Evolutionary conservation across 2,329 filamentous ascomycete genomes (phyloP), one percentile per base, ranked within the genome.

Genomic region (Fusarium tupiense): DNA sequence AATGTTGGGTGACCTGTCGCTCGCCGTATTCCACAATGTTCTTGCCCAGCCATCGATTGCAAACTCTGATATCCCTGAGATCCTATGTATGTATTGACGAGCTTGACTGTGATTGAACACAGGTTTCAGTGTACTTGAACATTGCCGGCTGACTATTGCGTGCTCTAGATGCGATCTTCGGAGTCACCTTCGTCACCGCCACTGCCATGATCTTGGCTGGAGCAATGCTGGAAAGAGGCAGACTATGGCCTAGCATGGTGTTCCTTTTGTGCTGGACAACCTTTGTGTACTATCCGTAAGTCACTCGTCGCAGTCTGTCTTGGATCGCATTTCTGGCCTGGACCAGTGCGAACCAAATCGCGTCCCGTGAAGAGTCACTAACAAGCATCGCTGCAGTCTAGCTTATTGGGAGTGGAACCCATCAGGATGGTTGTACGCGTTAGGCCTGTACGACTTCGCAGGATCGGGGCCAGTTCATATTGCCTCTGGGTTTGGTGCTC

Each of bases 321-420:
- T 17, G 14, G 10, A 10, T 38, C 35, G 20, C 35, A 19, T 2
- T 5, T 0, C 10, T 50, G 29, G 29, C 29, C 11, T n/a, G 22
- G 29, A 19, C 16, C 4, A 29, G 35, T 1, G 20, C 2, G 14
- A 6, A 19, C 20, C 35, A 17, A n/a, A 52, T 12, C 16, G 3
- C 17, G 4, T 41, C 24, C 5, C 37, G 6, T 14, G 8, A n/a
- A 40, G 24, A 41, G 33, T 35, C 17, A 24, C 53, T 57, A 12
- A 57, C 53, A 33, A n/a, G 8, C 6, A 6, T 14, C 16, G 2
- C 8, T 57, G 0, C 6, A 78, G 76, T 6, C 87, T 92, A 41
- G 90, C 90, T 0, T 90, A 87, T 82, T 92, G 90, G 90, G 91
- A 89, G 8, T 92, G 91, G 91, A 92, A 92, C 76, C 77, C 86